Evolutionary conservation across 176 grass and related monocot species (phyloP).

Genomic region (Triticum urartu): DNA sequence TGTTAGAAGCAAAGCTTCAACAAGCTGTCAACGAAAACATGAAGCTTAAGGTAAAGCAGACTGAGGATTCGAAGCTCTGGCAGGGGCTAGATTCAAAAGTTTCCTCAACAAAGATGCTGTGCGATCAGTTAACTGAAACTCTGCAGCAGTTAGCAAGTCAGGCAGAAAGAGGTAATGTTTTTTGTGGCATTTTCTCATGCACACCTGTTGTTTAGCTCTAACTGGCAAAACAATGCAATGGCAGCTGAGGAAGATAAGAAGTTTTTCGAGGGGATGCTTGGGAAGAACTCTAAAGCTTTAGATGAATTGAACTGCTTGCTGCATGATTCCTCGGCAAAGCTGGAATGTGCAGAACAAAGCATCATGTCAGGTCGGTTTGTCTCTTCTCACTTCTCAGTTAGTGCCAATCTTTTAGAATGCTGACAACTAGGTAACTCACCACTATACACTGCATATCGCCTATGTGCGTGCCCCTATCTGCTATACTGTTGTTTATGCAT

Average conservation of each 20-base stretch:
- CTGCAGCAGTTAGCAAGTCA: constrained; percentile 69
- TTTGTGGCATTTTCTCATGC: constrained; percentile 9
- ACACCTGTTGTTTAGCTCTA: constrained; percentile 18
- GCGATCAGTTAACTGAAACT: constrained; percentile 90
- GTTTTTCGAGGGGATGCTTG: constrained; percentile 67
- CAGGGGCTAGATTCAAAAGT: constrained; percentile 84
- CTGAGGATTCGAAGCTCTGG: constrained; percentile 80
- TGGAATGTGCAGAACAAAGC: constrained; percentile 55
- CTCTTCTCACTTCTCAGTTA: not conserved
- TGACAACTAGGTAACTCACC: not conserved
- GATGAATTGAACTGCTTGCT: constrained; percentile 60
- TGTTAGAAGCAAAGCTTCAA: constrained; percentile 82
- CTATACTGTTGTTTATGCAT: constrained; percentile 2
- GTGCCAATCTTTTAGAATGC: constrained; percentile 15
- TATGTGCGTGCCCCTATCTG: not conserved
- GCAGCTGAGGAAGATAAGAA: constrained; percentile 83
- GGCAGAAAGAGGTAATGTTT: constrained; percentile 66
- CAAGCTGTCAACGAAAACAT: constrained; percentile 82
- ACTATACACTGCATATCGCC: not conserved
- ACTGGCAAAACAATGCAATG: constrained; percentile 33
- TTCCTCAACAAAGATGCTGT: constrained; percentile 76
- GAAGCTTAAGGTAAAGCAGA: constrained; percentile 87
- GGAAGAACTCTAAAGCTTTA: constrained; percentile 64
- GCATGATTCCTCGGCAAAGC: constrained; percentile 58
- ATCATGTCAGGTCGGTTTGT: constrained; percentile 55